Evolutionary conservation across 2,329 filamentous ascomycete species (phyloP).

Genomic region (Sarocladium brachiariae): DNA sequence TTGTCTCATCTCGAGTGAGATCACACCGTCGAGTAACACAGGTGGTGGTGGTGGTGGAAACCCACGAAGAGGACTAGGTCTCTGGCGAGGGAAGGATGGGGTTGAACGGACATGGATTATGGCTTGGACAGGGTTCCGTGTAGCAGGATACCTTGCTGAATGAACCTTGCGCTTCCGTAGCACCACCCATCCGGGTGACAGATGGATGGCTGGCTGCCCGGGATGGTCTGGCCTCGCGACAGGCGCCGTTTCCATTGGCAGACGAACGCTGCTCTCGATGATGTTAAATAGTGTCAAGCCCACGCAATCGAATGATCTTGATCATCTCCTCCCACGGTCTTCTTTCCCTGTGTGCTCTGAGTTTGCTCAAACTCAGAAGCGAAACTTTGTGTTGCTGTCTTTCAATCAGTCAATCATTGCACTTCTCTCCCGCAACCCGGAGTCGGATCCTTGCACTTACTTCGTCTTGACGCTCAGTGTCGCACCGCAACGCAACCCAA

Average conservation of each 20-base stretch:
- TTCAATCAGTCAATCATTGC: too few species aligned
- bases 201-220: constrained; percentile 19
- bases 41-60: background rate
- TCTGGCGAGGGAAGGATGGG: background rate
- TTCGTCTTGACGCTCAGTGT: too few species aligned
- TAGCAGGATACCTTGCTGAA: constrained; percentile 7
- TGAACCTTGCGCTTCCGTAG: constrained; percentile 5
- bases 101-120: background rate
- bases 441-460: too few species aligned
- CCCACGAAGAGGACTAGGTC: background rate
- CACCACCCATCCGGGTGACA: background rate
- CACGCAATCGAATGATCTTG: background rate
- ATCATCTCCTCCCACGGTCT: too few species aligned
- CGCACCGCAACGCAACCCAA: too few species aligned
- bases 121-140: background rate
- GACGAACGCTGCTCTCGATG: constrained; percentile 5
- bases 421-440: too few species aligned
- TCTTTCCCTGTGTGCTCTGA: too few species aligned
- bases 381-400: too few species aligned
- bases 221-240: constrained; percentile 28
- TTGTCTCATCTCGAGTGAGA: constrained; percentile 5
- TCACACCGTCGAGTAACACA: background rate
- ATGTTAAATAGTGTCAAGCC: constrained; percentile 5
- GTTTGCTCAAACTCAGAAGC: too few species aligned
- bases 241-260: constrained; percentile 18